phyloP scores from a whole-genome alignment of 768 basidiomycete genomes.

The Mycena indigotica region DNA sequence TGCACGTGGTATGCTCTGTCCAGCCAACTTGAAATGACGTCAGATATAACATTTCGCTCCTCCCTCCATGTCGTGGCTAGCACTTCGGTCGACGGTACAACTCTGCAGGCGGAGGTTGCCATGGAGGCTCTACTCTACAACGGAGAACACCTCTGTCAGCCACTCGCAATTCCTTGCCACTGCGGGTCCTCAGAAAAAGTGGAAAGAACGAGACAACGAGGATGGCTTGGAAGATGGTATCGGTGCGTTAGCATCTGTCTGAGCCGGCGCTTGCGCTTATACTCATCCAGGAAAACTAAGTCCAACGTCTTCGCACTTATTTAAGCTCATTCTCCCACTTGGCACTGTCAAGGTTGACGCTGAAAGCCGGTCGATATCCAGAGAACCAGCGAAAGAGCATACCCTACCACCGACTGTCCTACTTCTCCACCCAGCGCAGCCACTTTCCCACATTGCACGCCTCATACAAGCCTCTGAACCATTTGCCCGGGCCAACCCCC shows the following conservation, averaged over 20 bases:
- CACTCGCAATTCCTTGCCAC: slow-evolving; percentile 50
- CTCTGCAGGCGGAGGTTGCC: no score
- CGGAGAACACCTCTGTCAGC: slow-evolving; percentile 40
- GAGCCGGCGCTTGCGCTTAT: not conserved
- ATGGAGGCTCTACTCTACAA: not conserved
- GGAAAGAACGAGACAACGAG: slow-evolving; percentile 27
- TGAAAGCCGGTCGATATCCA: slow-evolving; percentile 7
- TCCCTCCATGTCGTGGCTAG: no score
- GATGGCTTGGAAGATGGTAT: slow-evolving; percentile 34
- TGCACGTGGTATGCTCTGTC: no score
- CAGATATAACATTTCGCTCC: not conserved
- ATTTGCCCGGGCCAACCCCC: slow-evolving; percentile 20
- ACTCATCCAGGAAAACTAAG: slow-evolving; percentile 52
- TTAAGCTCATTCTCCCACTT: slow-evolving; percentile 64
- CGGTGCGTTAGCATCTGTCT: slow-evolving; percentile 31
- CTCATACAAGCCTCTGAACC: slow-evolving; percentile 53
- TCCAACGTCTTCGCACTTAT: slow-evolving; percentile 64
- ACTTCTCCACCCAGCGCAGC: slow-evolving; percentile 69
- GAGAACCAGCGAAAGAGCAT: slow-evolving; percentile 2
- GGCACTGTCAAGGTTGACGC: slow-evolving; percentile 27
- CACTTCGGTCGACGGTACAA: no score
- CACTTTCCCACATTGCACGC: slow-evolving; percentile 61
- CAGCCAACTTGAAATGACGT: no score
- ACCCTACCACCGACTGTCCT: slow-evolving; percentile 50
- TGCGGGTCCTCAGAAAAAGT: slow-evolving; percentile 36